Evolutionary conservation across 2,329 filamentous ascomycete genomes (phyloP).

Genomic region (Aspergillus sp.): DNA sequence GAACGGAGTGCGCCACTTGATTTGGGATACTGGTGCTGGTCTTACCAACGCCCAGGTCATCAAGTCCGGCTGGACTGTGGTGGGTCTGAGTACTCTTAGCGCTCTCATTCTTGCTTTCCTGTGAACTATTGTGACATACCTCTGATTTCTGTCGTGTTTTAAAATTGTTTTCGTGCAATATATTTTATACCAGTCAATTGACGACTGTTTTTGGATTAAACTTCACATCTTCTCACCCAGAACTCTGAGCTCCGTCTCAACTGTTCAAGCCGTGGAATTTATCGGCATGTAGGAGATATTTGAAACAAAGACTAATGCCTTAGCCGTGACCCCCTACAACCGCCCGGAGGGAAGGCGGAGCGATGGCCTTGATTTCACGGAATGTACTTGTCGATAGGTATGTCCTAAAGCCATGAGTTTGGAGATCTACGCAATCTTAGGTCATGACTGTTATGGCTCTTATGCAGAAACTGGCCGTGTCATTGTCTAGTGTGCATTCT

Average conservation of each 20-base stretch:
- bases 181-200: constrained; percentile 25
- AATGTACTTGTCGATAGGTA: not conserved
- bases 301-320: not conserved
- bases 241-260: not conserved
- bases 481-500: constrained; percentile 1
- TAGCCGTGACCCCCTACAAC: not conserved
- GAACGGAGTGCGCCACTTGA: constrained; percentile 71
- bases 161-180: constrained; percentile 29
- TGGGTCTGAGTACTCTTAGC: constrained; percentile 57
- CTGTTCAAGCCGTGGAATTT: not conserved
- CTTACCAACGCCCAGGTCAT: constrained; percentile 67
- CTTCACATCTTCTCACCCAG: not conserved
- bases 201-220: constrained; percentile 23
- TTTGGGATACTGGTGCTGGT: constrained; percentile 66
- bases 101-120: constrained; percentile 52
- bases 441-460: too few species aligned
- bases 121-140: constrained; percentile 37
- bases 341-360: not conserved
- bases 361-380: not conserved
- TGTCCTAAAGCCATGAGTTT: not conserved
- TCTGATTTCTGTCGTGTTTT: constrained; percentile 33
- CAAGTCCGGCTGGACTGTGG: constrained; percentile 64
- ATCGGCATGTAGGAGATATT: not conserved
- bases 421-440: not conserved
- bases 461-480: not conserved